Percentiles rank a stretch among this genome's conserved stretches.
These are phyloP conservation scores for Diaporthe ampelina DNA, from an alignment of 2,329 filamentous ascomycete species.

Conservation along the genomic window DNA sequence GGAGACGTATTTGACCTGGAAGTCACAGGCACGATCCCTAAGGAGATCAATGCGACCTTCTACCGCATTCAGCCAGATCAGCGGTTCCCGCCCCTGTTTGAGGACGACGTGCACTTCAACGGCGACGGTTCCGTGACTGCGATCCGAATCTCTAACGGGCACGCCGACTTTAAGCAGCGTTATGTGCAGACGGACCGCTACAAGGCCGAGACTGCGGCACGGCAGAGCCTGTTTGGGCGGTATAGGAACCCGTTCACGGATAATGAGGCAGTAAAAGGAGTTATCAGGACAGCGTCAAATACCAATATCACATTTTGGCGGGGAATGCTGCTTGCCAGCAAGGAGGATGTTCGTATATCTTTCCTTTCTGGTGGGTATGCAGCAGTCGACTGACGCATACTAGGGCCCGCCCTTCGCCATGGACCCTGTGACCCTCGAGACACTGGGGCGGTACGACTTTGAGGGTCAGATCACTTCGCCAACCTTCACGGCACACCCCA, in stretches of 20 bases:
- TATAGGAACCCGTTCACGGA: slow-evolving; percentile 72
- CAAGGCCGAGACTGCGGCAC: slow-evolving; percentile 47
- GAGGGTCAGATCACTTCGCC: slow-evolving; percentile 62
- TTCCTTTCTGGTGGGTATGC: too few species aligned
- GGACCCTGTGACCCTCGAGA: slow-evolving; percentile 64
- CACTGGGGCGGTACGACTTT: slow-evolving; percentile 64
- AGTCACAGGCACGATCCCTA: slow-evolving; percentile 57
- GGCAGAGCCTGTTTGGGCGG: slow-evolving; percentile 62
- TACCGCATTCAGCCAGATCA: slow-evolving; percentile 67
- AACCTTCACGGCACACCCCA: slow-evolving; percentile 67
- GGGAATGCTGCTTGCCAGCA: slow-evolving; percentile 66
- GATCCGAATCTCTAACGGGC: slow-evolving; percentile 55
- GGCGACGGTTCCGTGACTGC: slow-evolving; percentile 56
- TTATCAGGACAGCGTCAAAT: slow-evolving; percentile 70
- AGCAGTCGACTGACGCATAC: background rate
- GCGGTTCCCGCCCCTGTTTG: slow-evolving; percentile 66
- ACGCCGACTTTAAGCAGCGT: slow-evolving; percentile 58
- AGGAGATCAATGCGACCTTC: slow-evolving; percentile 61
- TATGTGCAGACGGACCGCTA: slow-evolving; percentile 58
- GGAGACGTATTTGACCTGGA: slow-evolving; percentile 55
- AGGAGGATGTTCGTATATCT: slow-evolving; percentile 58
- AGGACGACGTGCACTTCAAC: slow-evolving; percentile 61
- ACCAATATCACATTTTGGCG: slow-evolving; percentile 73
- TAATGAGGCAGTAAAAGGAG: slow-evolving; percentile 66
- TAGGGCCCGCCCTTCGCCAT: slow-evolving; percentile 62